Percentiles rank a stretch among this genome's conserved stretches.
phyloP scores from a whole-genome alignment of 768 basidiomycete genomes.

The Steccherinum ochraceum region DNA sequence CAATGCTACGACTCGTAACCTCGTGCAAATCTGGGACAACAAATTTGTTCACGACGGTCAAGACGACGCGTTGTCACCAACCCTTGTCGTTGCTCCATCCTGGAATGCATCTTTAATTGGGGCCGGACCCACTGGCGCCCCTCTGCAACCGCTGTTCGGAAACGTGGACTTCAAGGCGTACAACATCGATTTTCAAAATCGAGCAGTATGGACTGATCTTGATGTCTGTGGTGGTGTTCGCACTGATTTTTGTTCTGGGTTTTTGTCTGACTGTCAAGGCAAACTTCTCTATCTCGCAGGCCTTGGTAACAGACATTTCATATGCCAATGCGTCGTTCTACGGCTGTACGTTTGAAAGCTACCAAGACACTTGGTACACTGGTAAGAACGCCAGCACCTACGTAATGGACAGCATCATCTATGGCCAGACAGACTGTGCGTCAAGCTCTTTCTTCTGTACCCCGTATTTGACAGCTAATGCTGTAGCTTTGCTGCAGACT shows the following conservation, averaged over 20 bases:
- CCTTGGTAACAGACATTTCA: constrained; percentile 54
- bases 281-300: constrained; percentile 54
- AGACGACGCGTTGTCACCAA: constrained; percentile 55
- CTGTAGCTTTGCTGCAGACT: constrained; percentile 28
- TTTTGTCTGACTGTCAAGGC: constrained; percentile 26
- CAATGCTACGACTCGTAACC: constrained; percentile 37
- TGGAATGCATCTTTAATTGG: constrained; percentile 54
- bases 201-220: constrained; percentile 37
- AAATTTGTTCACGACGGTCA: constrained; percentile 34
- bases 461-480: not conserved
- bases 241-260: not conserved
- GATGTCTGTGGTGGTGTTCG: not conserved
- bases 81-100: constrained; percentile 50
- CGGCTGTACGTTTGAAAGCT: constrained; percentile 53
- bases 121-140: constrained; percentile 53
- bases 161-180: constrained; percentile 56
- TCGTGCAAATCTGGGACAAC: constrained; percentile 50
- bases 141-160: constrained; percentile 44
- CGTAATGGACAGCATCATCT: constrained; percentile 55
- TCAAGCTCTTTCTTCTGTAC: not conserved
- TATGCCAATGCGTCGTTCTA: constrained; percentile 67
- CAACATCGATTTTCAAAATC: constrained; percentile 62
- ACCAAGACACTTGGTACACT: constrained; percentile 63
- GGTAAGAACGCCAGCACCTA: constrained; percentile 54
- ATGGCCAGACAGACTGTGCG: constrained; percentile 60